A percentile compares a stretch with the other conserved stretches of the same genome.
These are phyloP conservation scores for Chlorella sp. DNA, from an alignment of 139 green algal species.

Conservation along the genomic window DNA sequence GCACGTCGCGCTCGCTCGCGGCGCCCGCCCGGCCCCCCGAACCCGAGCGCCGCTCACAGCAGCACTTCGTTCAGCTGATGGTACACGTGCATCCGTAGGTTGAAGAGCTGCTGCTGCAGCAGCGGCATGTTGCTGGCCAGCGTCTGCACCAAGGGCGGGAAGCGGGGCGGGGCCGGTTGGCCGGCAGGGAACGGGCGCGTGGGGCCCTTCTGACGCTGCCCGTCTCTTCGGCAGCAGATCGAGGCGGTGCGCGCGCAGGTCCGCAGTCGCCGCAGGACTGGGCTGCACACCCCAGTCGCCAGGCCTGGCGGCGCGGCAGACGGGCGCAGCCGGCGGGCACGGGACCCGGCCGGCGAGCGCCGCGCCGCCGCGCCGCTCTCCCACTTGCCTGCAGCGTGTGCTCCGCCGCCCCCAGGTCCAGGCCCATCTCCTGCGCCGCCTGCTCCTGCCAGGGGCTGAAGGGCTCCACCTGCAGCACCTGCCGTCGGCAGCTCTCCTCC, in stretches of 20 bases:
- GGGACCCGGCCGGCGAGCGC: neutral
- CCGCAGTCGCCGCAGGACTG: neutral
- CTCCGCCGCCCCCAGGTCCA: too few relatives aligned
- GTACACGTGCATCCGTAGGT: slow-evolving; percentile 13
- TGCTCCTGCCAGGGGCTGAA: slow-evolving; percentile 36
- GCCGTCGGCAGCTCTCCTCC: slow-evolving; percentile 54
- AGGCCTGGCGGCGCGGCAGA: neutral
- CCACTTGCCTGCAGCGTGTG: neutral
- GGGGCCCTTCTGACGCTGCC: neutral
- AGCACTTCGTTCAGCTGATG: slow-evolving; percentile 12
- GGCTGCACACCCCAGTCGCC: neutral
- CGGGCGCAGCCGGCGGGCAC: neutral
- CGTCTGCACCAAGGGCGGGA: slow-evolving; percentile 10
- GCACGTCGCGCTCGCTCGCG: neutral
- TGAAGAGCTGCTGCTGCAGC: slow-evolving; percentile 22
- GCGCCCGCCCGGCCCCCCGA: neutral
- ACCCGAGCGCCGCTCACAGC: neutral
- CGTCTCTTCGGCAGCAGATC: neutral
- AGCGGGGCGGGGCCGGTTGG: neutral
- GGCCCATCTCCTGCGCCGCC: slow-evolving; percentile 3
- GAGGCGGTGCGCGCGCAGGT: neutral
- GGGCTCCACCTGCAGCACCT: slow-evolving; percentile 68
- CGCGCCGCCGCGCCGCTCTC: neutral
- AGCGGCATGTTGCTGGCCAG: slow-evolving; percentile 17
- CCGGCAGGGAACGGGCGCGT: neutral